Evolutionary conservation across 345 rosid species (phyloP).

Genomic region (Aquilaria yunnanensis): DNA sequence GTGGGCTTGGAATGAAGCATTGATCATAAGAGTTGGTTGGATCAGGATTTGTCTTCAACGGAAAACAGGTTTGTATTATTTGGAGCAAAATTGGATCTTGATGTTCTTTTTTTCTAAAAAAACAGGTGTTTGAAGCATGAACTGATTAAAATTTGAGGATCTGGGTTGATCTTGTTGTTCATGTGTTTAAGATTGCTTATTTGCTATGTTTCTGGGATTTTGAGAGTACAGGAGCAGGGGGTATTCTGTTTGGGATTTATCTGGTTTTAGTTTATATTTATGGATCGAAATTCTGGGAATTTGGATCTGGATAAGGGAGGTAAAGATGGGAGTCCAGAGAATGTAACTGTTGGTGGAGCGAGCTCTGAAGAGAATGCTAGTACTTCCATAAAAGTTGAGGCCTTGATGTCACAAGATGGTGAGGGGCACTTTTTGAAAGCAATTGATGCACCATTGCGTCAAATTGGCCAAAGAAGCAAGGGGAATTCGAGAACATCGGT

Average conservation of each 20-base stretch:
- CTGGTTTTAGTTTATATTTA: constrained; percentile 12
- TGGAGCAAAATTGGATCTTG: constrained; percentile 6
- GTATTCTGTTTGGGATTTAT: not conserved
- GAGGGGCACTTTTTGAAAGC: constrained; percentile 3
- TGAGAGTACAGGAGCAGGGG: constrained; percentile 9
- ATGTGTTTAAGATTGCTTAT: not conserved
- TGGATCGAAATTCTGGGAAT: constrained; percentile 29
- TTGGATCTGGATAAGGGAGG: constrained; percentile 13
- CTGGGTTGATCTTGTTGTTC: not conserved
- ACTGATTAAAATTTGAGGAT: constrained; percentile 9
- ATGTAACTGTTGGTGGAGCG: constrained; percentile 9
- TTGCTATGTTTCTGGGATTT: constrained; percentile 4
- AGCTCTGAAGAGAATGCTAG: constrained; percentile 14
- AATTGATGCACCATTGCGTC: constrained; percentile 1
- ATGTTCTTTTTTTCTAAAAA: not conserved
- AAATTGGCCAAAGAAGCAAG: not conserved
- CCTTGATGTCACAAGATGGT: constrained; percentile 12
- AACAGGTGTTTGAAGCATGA: not conserved
- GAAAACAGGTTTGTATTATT: constrained; percentile 9
- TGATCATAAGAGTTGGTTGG: constrained; percentile 15
- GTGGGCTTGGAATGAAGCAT: constrained; percentile 10
- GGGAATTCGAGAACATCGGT: constrained; percentile 22
- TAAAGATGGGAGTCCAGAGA: constrained; percentile 11
- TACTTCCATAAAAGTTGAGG: constrained; percentile 9
- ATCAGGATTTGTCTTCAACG: constrained; percentile 14